These are phyloP conservation scores for Inga oerstediana DNA, from an alignment of 306 rosid genomes.

Conservation along the genomic window DNA sequence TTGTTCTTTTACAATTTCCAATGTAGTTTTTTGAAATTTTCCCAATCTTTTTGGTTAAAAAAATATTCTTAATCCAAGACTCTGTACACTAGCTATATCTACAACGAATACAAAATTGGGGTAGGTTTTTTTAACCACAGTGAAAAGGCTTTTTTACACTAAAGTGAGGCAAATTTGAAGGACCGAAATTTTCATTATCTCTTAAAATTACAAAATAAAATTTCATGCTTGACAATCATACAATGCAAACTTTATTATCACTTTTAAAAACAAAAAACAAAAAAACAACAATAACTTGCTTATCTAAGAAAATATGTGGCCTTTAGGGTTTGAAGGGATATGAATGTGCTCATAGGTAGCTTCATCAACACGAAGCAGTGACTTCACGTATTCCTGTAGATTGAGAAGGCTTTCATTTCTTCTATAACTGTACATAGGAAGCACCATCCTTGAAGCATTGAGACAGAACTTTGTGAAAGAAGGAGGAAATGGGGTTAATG, in stretches of 20 bases:
- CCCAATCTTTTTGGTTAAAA: too few species aligned
- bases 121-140: not conserved
- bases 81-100: too few species aligned
- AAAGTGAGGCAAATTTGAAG: too few species aligned
- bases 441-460: conserved; percentile 59
- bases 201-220: not conserved
- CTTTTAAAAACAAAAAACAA: not conserved
- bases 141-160: not conserved
- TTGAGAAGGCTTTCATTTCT: not conserved
- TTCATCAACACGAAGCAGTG: conserved; percentile 24
- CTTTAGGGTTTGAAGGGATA: not conserved
- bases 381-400: conserved; percentile 44
- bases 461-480: conserved; percentile 47
- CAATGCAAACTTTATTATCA: not conserved
- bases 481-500: conserved; percentile 39
- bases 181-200: not conserved
- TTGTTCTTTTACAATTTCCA: too few species aligned
- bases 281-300: not conserved
- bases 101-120: too few species aligned
- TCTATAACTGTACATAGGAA: conserved; percentile 47
- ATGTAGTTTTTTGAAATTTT: too few species aligned
- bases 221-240: not conserved
- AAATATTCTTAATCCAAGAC: too few species aligned
- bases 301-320: not conserved
- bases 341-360: not conserved